Evolutionary conservation across 352 stramenopile species (phyloP).

Genomic region (Globisporangium mamillatum): DNA sequence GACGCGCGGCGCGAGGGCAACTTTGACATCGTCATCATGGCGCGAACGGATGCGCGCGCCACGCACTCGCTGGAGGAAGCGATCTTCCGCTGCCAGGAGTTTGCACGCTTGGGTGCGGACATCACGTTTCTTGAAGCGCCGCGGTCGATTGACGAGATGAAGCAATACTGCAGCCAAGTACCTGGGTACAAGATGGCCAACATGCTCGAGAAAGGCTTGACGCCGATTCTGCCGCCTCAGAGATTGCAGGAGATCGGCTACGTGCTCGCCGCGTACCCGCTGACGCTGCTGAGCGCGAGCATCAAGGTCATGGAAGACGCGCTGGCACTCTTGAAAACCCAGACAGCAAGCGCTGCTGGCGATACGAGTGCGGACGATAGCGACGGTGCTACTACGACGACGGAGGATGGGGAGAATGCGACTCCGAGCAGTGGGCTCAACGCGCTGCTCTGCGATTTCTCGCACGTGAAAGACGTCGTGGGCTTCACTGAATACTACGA

Average conservation of each 20-base stretch:
- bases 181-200: conserved; percentile 85
- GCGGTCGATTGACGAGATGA: conserved; percentile 89
- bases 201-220: conserved; percentile 91
- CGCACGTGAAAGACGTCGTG: conserved; percentile 90
- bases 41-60: conserved; percentile 90
- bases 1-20: conserved; percentile 84
- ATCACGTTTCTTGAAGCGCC: conserved; percentile 96
- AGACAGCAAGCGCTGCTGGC: conserved; percentile 13
- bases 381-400: background rate
- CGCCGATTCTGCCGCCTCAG: conserved; percentile 83
- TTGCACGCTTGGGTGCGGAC: conserved; percentile 89
- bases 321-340: conserved; percentile 79
- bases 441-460: conserved; percentile 60
- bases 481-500: conserved; percentile 92
- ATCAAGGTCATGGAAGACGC: conserved; percentile 92
- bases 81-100: conserved; percentile 90
- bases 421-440: conserved; percentile 31
- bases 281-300: conserved; percentile 91
- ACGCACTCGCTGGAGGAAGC: conserved; percentile 90
- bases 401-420: conserved; percentile 29
- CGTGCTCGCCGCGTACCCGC: conserved; percentile 91
- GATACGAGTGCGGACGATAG: background rate
- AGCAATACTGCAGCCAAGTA: conserved; percentile 88
- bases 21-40: conserved; percentile 94
- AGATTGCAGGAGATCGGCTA: conserved; percentile 91